Evolutionary conservation across 441 rosid genomes (phyloP).

Genomic region (Gossypium lobatum): DNA sequence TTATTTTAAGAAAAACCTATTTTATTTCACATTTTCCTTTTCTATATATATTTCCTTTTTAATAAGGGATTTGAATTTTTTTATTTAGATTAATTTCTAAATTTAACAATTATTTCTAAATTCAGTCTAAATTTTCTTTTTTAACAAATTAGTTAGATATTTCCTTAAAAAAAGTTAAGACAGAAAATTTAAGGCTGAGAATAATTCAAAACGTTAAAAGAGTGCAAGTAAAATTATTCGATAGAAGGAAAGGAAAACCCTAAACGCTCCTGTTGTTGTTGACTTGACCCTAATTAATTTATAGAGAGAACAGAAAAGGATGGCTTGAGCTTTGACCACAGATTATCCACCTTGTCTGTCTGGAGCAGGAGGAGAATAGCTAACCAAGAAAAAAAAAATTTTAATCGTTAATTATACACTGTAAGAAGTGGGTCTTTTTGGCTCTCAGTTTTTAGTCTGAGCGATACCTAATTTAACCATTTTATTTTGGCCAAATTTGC

Average conservation of each 20-base stretch:
- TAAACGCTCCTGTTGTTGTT: background rate
- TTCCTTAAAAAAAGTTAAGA: too few species aligned
- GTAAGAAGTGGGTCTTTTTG: background rate
- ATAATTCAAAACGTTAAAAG: too few species aligned
- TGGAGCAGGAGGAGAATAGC: background rate
- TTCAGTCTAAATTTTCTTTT: too few species aligned
- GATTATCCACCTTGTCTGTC: background rate
- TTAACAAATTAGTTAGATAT: too few species aligned
- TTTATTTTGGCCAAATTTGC: background rate
- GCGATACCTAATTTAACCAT: background rate
- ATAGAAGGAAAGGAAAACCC: background rate
- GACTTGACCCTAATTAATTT: background rate
- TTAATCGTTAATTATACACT: background rate
- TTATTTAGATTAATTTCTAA: too few species aligned
- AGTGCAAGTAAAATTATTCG: too few species aligned
- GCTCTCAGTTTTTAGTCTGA: background rate
- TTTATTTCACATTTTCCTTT: too few species aligned
- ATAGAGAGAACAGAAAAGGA: background rate
- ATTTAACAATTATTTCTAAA: too few species aligned
- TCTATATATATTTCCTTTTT: too few species aligned
- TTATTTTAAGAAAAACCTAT: too few species aligned
- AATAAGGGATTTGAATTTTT: too few species aligned
- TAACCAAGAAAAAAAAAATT: background rate
- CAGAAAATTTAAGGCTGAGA: too few species aligned
- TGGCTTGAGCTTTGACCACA: background rate